A percentile compares a stretch with the other conserved stretches of the same genome.
phyloP scores from a whole-genome alignment of 495 filamentous ascomycete species.

The Apiosordaria backusii region DNA sequence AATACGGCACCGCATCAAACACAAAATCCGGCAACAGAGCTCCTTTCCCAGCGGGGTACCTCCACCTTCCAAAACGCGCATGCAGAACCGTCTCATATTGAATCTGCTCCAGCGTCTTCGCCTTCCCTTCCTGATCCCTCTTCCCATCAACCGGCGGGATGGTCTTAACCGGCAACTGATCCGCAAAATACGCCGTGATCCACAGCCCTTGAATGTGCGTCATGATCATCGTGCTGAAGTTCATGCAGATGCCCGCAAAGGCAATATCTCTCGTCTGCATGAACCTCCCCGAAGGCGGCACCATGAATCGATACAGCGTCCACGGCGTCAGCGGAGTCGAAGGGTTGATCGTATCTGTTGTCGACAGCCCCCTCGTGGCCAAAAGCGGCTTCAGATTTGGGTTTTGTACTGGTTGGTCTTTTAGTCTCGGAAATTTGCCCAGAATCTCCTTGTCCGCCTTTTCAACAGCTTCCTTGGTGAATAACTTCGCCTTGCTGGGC shows the following conservation, averaged over 20 bases:
- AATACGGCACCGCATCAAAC: conserved; percentile 74
- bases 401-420: conserved; percentile 43
- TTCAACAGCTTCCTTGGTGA: conserved; percentile 26
- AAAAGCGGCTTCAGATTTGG: conserved; percentile 43
- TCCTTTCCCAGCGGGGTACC: conserved; percentile 64
- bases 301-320: conserved; percentile 65
- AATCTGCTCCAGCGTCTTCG: conserved; percentile 32
- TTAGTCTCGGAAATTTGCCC: conserved; percentile 60
- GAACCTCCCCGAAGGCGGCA: conserved; percentile 54
- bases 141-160: conserved; percentile 15
- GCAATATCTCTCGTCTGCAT: conserved; percentile 57
- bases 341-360: conserved; percentile 33
- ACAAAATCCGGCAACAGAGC: conserved; percentile 64
- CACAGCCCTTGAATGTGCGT: conserved; percentile 70
- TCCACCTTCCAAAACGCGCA: conserved; percentile 64
- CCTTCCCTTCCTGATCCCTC: background rate
- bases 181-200: conserved; percentile 60
- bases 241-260: conserved; percentile 62
- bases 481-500: conserved; percentile 22
- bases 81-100: conserved; percentile 58
- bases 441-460: conserved; percentile 66
- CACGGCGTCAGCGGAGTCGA: conserved; percentile 40
- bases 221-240: conserved; percentile 58
- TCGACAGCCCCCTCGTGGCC: conserved; percentile 33
- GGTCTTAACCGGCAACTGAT: conserved; percentile 30